phyloP scores from a whole-genome alignment of 2,329 filamentous ascomycete species.

The Onygena corvina region DNA sequence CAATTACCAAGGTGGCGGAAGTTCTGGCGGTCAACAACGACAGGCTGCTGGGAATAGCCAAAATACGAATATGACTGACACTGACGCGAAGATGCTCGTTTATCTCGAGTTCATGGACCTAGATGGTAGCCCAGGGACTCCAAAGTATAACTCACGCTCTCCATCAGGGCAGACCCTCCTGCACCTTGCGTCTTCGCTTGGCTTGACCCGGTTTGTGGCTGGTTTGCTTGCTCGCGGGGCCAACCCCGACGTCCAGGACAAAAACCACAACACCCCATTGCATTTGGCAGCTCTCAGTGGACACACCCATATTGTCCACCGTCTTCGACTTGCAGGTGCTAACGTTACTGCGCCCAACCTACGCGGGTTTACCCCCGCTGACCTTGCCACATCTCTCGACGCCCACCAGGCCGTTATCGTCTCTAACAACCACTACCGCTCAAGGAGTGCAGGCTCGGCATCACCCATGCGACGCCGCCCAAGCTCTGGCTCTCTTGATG shows the following conservation, averaged over 20 bases:
- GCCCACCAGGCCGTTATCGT: constrained; percentile 53
- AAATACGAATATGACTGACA: constrained; percentile 36
- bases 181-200: constrained; percentile 64
- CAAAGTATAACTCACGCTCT: constrained; percentile 53
- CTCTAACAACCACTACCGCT: constrained; percentile 51
- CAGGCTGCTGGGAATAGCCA: constrained; percentile 32
- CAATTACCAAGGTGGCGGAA: constrained; percentile 32
- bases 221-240: constrained; percentile 67
- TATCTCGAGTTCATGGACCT: constrained; percentile 69
- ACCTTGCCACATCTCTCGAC: constrained; percentile 55
- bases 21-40: constrained; percentile 37
- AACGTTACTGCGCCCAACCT: constrained; percentile 59
- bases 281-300: constrained; percentile 69
- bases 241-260: constrained; percentile 61
- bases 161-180: constrained; percentile 66
- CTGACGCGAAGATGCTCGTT: constrained; percentile 58
- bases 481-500: constrained; percentile 55
- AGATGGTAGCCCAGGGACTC: constrained; percentile 57
- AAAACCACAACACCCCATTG: constrained; percentile 68
- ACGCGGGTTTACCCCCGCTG: constrained; percentile 57
- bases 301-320: constrained; percentile 62
- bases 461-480: constrained; percentile 34
- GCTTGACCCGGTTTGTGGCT: constrained; percentile 62
- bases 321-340: constrained; percentile 60
- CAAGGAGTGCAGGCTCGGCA: constrained; percentile 50